phyloP scores from a whole-genome alignment of 176 grass and related monocot species.

The Alloteropsis semialata region DNA sequence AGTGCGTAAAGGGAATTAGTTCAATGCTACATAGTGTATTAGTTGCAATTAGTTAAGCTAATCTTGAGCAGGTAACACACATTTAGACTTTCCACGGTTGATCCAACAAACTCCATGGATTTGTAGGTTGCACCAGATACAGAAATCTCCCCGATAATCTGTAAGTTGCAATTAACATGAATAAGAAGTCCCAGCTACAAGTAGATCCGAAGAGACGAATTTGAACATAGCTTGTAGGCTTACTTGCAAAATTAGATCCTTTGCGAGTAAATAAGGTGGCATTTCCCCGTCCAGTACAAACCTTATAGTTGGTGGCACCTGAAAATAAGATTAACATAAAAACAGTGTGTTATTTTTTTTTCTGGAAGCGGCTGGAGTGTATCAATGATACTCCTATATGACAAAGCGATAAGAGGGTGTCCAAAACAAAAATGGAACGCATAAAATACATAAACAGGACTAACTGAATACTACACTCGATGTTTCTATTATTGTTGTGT shows the following conservation, averaged over 20 bases:
- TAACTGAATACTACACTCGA: background rate
- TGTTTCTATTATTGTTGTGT: background rate
- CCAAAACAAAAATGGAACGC: background rate
- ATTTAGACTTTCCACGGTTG: constrained; percentile 68
- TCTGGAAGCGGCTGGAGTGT: background rate
- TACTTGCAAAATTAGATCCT: constrained; percentile 99
- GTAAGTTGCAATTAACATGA: constrained; percentile 17
- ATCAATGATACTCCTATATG: background rate
- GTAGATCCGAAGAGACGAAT: background rate
- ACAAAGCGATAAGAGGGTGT: background rate
- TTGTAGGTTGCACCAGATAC: constrained; percentile 93
- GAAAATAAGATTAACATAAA: constrained; percentile 42
- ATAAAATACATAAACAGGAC: background rate
- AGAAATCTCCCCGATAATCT: constrained; percentile 93
- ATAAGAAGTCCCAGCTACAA: background rate
- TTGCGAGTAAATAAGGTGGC: constrained; percentile 89
- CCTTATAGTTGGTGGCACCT: constrained; percentile 85
- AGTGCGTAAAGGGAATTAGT: constrained; percentile 4
- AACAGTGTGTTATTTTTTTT: constrained; percentile 25
- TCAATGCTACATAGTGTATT: background rate
- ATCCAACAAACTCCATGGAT: constrained; percentile 84
- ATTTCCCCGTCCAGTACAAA: constrained; percentile 94
- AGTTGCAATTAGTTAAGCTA: background rate
- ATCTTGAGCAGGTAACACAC: constrained; percentile 35
- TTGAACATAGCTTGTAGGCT: constrained; percentile 22